Percentiles rank a stretch among this genome's conserved stretches.
phyloP scores from a whole-genome alignment of 2,329 filamentous ascomycete species.

The Ophidiomyces ophidiicola region DNA sequence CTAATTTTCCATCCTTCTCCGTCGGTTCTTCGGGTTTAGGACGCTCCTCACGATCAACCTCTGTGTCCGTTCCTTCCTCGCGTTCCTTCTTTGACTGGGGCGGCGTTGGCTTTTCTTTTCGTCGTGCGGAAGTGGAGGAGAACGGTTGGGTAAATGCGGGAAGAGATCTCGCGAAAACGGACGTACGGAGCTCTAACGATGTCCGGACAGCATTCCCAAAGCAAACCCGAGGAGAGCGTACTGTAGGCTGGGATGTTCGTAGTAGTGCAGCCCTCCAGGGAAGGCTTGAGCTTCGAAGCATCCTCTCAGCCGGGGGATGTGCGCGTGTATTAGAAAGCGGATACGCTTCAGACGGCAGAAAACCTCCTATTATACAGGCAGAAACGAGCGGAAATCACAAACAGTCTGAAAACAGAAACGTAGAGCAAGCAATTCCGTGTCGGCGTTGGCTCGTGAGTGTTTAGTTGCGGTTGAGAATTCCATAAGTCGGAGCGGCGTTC shows the following conservation, averaged over 20 bases:
- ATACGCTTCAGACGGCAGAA: not conserved
- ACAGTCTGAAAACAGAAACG: conserved; percentile 5
- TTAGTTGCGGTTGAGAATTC: not conserved
- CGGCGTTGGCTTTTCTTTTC: conserved; percentile 46
- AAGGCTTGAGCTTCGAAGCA: conserved; percentile 53
- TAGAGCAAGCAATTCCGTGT: not conserved
- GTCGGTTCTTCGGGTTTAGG: conserved; percentile 24
- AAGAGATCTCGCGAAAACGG: conserved; percentile 14
- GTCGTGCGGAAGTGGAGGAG: conserved; percentile 36
- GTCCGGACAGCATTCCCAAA: conserved; percentile 24
- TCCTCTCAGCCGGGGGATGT: conserved; percentile 30
- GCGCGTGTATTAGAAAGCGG: not conserved
- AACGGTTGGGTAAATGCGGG: conserved; percentile 30
- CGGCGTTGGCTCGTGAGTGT: not conserved
- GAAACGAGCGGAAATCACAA: not conserved
- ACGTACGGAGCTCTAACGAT: conserved; percentile 10
- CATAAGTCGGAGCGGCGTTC: conserved; percentile 8
- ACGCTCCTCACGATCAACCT: conserved; percentile 24
- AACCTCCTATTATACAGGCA: not conserved
- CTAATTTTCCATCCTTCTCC: conserved; percentile 34
- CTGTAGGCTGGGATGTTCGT: conserved; percentile 34
- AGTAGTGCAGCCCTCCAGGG: conserved; percentile 53
- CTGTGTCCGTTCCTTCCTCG: conserved; percentile 34
- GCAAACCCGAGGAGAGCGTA: conserved; percentile 23
- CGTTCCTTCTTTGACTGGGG: conserved; percentile 32